These are phyloP conservation scores for Ophiostoma sp. DNA, from an alignment of 2,329 filamentous ascomycete genomes.

Conservation along the genomic window DNA sequence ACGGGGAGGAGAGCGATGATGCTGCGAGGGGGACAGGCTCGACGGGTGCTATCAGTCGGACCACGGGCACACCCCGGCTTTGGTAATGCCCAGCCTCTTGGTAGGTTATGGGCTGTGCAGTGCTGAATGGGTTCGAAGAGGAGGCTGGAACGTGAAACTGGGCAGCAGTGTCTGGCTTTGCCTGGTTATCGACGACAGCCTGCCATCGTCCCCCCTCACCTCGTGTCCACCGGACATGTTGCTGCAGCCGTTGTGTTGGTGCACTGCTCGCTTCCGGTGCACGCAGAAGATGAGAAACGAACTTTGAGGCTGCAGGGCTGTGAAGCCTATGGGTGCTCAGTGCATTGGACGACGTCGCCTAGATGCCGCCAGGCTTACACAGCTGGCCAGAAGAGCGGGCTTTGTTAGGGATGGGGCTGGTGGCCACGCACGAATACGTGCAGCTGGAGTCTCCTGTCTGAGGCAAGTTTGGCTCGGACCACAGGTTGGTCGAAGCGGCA, in stretches of 20 bases:
- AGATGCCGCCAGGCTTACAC: neutral
- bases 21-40: conserved; percentile 22
- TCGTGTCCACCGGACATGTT: neutral
- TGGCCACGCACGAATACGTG: neutral
- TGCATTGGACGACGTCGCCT: neutral
- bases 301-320: too few species aligned
- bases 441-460: neutral
- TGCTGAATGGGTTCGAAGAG: too few species aligned
- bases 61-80: neutral
- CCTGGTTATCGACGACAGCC: neutral
- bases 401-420: too few species aligned
- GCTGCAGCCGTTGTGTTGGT: neutral
- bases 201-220: neutral
- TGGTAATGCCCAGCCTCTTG: neutral
- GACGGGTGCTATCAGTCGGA: conserved; percentile 24
- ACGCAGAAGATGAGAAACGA: too few species aligned
- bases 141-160: too few species aligned
- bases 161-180: too few species aligned
- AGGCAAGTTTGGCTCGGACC: neutral
- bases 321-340: too few species aligned
- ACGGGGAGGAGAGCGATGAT: conserved; percentile 3
- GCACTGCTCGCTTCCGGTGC: neutral
- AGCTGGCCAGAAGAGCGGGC: neutral
- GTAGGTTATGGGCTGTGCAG: neutral
- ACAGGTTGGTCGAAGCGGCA: conserved; percentile 3